phyloP scores from a whole-genome alignment of 352 stramenopile genomes.

The Phytophthora aleatoria region DNA sequence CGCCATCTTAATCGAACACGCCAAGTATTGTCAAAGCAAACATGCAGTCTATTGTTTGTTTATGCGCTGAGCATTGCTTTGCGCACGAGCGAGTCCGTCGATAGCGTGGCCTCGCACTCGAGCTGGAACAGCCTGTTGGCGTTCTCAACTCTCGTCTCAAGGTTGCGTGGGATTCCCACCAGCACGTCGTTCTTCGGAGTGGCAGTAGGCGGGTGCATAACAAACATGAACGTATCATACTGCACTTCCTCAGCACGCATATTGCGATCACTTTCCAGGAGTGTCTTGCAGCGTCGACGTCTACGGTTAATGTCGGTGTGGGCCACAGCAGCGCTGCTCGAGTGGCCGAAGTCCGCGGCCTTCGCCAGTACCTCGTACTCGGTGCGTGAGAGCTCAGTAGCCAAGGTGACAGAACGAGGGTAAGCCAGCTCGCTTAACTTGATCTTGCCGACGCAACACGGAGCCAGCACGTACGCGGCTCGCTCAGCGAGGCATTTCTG shows the following conservation, averaged over 20 bases:
- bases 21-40: not conserved
- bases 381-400: slow-evolving; percentile 45
- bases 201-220: slow-evolving; percentile 73
- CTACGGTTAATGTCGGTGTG: slow-evolving; percentile 53
- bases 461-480: slow-evolving; percentile 76
- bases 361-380: slow-evolving; percentile 84
- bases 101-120: slow-evolving; percentile 32
- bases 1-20: not conserved
- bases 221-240: slow-evolving; percentile 76
- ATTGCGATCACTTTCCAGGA: slow-evolving; percentile 84
- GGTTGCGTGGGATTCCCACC: slow-evolving; percentile 56
- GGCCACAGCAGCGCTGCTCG: slow-evolving; percentile 41
- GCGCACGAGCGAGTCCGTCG: slow-evolving; percentile 28
- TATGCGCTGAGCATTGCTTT: slow-evolving; percentile 34
- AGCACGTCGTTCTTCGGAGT: slow-evolving; percentile 88
- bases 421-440: slow-evolving; percentile 68
- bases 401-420: slow-evolving; percentile 57
- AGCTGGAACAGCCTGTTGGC: slow-evolving; percentile 30
- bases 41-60: slow-evolving; percentile 15
- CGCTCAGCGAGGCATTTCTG: slow-evolving; percentile 65
- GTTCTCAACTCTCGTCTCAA: slow-evolving; percentile 4
- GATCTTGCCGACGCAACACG: slow-evolving; percentile 85
- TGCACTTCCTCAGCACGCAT: slow-evolving; percentile 52
- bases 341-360: slow-evolving; percentile 78
- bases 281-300: slow-evolving; percentile 76